Conservation (phyloP, 2,329 filamentous ascomycete genomes). For the Fusarium duplospermum region DNA sequence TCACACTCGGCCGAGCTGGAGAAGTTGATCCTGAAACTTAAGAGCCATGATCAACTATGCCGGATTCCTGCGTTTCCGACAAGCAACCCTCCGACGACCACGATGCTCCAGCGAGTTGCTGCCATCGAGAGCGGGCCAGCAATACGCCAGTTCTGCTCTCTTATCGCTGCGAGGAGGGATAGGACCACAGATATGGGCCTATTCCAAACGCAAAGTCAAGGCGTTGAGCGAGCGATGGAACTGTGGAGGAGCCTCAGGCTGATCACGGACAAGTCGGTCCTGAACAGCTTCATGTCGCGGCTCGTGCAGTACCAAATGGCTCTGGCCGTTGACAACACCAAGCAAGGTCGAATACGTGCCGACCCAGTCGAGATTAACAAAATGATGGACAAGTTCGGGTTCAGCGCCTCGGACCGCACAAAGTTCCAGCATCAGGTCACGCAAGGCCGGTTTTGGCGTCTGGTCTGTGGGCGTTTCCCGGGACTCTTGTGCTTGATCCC, state of each 20-base stretch:
- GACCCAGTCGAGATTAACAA: neutral
- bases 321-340: neutral
- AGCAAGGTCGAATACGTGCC: neutral
- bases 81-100: neutral
- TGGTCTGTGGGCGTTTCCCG: neutral
- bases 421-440: neutral
- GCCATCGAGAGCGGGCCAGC: neutral
- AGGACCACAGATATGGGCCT: neutral
- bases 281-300: neutral
- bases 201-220: neutral
- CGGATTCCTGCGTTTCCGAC: neutral
- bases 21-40: neutral
- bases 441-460: neutral
- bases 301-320: neutral
- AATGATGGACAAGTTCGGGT: constrained; percentile 1
- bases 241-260: neutral
- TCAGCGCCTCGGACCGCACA: neutral
- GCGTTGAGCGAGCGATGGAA: neutral
- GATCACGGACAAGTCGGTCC: neutral
- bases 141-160: neutral
- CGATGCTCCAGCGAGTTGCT: neutral
- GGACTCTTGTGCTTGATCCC: neutral
- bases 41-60: neutral
- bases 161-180: neutral
- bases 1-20: neutral